Evolutionary conservation across 2,329 filamentous ascomycete species (phyloP).

Genomic region (Colletotrichum plurivorum): DNA sequence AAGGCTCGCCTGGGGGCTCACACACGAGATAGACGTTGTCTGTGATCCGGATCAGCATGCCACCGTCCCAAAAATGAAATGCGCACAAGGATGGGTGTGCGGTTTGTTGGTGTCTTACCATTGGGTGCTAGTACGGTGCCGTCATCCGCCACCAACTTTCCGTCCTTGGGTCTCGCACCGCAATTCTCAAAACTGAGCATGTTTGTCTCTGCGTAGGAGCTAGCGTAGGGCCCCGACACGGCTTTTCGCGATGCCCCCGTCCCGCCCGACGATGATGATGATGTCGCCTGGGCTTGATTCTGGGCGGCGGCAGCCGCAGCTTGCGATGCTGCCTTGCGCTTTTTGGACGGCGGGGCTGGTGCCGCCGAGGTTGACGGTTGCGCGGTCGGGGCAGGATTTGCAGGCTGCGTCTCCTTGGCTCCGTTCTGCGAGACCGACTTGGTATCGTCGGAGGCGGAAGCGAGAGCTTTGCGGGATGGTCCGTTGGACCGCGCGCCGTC

Average conservation of each 20-base stretch:
- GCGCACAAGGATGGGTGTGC: conserved; percentile 26
- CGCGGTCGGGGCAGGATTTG: conserved; percentile 42
- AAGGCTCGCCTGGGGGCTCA: conserved; percentile 97
- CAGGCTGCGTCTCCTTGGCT: conserved; percentile 53
- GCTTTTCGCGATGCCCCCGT: conserved; percentile 53
- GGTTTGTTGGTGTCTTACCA: conserved; percentile 71
- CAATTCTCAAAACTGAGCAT: conserved; percentile 89
- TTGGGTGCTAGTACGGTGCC: conserved; percentile 87
- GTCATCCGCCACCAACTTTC: conserved; percentile 89
- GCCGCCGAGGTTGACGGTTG: conserved; percentile 65
- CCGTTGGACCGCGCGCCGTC: conserved; percentile 50
- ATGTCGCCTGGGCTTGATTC: conserved; percentile 35
- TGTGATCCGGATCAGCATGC: conserved; percentile 52
- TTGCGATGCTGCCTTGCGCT: conserved; percentile 81
- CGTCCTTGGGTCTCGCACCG: conserved; percentile 78
- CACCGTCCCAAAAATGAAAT: conserved; percentile 18
- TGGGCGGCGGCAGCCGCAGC: conserved; percentile 27
- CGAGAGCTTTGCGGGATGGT: conserved; percentile 57
- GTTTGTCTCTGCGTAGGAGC: conserved; percentile 77
- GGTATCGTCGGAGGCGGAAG: conserved; percentile 55
- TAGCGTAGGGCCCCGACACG: conserved; percentile 49
- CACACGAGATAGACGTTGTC: conserved; percentile 95
- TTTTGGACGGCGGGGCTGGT: conserved; percentile 73
- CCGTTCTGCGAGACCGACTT: conserved; percentile 54
- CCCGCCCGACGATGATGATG: conserved; percentile 46